Conservation (phyloP, 768 basidiomycete genomes). For the Rhodosporidiobolus odoratus region DNA sequence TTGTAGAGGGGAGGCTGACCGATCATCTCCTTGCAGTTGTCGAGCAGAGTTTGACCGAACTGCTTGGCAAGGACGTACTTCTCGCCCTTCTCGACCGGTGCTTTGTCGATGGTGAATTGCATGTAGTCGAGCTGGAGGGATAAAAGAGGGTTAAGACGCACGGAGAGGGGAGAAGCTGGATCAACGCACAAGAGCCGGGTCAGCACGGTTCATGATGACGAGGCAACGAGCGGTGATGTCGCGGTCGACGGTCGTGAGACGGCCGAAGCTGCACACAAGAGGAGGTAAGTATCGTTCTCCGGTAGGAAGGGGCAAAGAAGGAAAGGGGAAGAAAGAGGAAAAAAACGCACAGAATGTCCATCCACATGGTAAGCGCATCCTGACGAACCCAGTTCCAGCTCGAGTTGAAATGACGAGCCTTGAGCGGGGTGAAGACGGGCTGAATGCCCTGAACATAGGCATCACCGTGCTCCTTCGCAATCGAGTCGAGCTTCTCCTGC, state of each 20-base stretch:
- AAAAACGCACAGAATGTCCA: conserved; percentile 71
- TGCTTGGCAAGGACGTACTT: conserved; percentile 94
- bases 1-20: conserved; percentile 84
- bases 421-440: conserved; percentile 86
- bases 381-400: conserved; percentile 99
- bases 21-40: conserved; percentile 82
- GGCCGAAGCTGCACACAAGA: conserved; percentile 58
- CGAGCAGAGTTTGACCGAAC: conserved; percentile 89
- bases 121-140: conserved; percentile 64
- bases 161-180: background rate
- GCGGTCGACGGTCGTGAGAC: conserved; percentile 85
- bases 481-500: conserved; percentile 80
- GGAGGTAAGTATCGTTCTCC: background rate
- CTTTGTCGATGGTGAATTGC: conserved; percentile 88
- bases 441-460: conserved; percentile 89
- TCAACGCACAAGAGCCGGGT: conserved; percentile 64
- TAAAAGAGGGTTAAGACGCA: background rate
- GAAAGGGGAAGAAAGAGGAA: background rate
- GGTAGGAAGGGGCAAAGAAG: background rate
- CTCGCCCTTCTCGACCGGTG: conserved; percentile 65
- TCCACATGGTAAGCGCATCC: conserved; percentile 88
- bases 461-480: conserved; percentile 88
- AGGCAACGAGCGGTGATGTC: conserved; percentile 94
- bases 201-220: conserved; percentile 93
- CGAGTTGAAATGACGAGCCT: conserved; percentile 96